Conservation (phyloP, 805 yeast genomes). For the Naumovozyma castellii region DNA sequence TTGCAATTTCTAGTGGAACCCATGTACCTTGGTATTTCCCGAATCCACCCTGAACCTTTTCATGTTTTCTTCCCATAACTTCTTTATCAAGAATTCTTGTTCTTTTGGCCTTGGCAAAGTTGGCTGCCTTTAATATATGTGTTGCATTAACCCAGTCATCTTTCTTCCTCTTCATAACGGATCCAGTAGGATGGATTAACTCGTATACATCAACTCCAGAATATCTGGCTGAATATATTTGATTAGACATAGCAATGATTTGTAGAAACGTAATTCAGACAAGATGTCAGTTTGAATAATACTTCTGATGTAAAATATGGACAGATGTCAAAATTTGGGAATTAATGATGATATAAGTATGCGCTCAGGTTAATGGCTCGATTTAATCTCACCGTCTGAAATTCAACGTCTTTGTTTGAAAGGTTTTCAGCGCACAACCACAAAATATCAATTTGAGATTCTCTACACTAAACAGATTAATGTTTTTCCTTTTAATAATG, state of each 20-base stretch:
- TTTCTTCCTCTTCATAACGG: constrained; percentile 65
- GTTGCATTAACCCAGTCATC: constrained; percentile 92
- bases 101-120: constrained; percentile 87
- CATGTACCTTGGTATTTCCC: constrained; percentile 96
- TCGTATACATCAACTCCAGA: constrained; percentile 81
- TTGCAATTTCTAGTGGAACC: constrained; percentile 78
- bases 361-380: too few relatives aligned
- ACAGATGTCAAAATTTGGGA: too few relatives aligned
- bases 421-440: too few relatives aligned
- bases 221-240: constrained; percentile 66
- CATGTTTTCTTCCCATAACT: constrained; percentile 79
- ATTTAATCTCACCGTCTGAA: too few relatives aligned
- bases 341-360: too few relatives aligned
- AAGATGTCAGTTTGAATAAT: too few relatives aligned
- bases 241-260: constrained; percentile 14
- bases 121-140: constrained; percentile 85
- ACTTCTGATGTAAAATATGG: too few relatives aligned
- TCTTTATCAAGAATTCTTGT: constrained; percentile 87
- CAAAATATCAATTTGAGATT: too few relatives aligned
- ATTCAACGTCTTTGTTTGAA: too few relatives aligned
- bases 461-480: too few relatives aligned
- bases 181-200: constrained; percentile 52
- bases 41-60: constrained; percentile 93
- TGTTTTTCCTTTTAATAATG: too few relatives aligned
- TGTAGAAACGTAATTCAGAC: background rate